Percentiles rank a stretch among this genome's conserved stretches.
Conservation (phyloP, 768 basidiomycete species). For the Mycena floridula region DNA sequence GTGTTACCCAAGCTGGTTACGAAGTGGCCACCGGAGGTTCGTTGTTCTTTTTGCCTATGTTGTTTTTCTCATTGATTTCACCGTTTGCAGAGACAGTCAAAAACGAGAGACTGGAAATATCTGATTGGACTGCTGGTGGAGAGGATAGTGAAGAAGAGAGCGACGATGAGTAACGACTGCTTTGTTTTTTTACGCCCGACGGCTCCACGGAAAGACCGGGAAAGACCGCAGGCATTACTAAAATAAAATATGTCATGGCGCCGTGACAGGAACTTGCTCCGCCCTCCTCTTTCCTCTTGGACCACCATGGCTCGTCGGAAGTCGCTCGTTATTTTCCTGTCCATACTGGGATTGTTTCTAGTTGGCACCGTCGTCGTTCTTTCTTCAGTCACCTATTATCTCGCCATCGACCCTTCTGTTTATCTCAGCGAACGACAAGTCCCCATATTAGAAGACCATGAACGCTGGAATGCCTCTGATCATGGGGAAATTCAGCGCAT, state of each 20-base stretch:
- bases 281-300: too few species aligned
- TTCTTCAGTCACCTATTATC: constrained; percentile 86
- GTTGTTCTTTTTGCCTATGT: constrained; percentile 6
- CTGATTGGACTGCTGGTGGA: too few species aligned
- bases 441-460: constrained; percentile 44
- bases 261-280: neutral
- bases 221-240: neutral
- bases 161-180: too few species aligned
- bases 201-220: neutral
- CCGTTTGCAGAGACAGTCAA: constrained; percentile 39
- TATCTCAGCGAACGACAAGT: constrained; percentile 80
- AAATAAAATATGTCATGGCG: neutral
- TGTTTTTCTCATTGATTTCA: constrained; percentile 1
- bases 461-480: constrained; percentile 59
- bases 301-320: constrained; percentile 32
- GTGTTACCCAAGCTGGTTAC: constrained; percentile 74
- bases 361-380: constrained; percentile 87
- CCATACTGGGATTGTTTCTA: constrained; percentile 67
- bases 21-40: constrained; percentile 62
- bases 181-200: neutral
- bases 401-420: constrained; percentile 71
- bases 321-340: constrained; percentile 36
- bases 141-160: too few species aligned
- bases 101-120: constrained; percentile 50
- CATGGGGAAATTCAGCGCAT: constrained; percentile 67